Evolutionary conservation across 345 rosid species (phyloP), one percentile per base, ranked within the genome.

Genomic region (Passiflora organensis): DNA sequence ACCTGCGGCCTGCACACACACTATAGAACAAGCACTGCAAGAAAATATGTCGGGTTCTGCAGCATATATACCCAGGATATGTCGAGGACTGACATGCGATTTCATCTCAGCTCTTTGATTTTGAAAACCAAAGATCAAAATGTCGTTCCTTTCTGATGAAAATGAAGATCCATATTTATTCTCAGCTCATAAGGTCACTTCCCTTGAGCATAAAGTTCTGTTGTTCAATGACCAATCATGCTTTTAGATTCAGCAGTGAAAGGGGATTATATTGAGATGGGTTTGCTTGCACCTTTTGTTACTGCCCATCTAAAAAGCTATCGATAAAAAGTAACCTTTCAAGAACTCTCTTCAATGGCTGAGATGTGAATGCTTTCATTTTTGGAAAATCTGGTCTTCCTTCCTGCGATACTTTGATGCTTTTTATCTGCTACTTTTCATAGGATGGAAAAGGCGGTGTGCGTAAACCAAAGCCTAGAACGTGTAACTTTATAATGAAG

Each of bases 381-480:
- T 2, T 39, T 39, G 10, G 12, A 39, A 13, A 39, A 2, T 9
- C 10, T 39, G 12, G 34, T 28, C 34, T 28, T 8, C 34, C 8
- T 28, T 28, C 34, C 3, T n/a, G n/a, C n/a, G n/a, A n/a, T n/a
- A 28, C 8, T 28, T 28, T 3, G 34, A 28, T 28, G 34, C 34
- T 43, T 74, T 63, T 32, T 61, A 59, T 59, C 61, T 21, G 32
- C 22, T 61, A 52, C 71, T 68, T 71, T 72, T 58, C 17, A 13
- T 45, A 53, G 45, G 54, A 53, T 58, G 59, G 58, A 44, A 60
- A 68, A 71, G 76, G 50, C 32, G 57, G 73, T 23, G 49, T 64
- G 53, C 59, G 63, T 55, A 32, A 56, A 17, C 25, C 59, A 48
- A 28, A 15, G 48, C 25, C 34, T 2, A 28, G 3, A 28, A 28